phyloP scores from a whole-genome alignment of 306 rosid species.

The Ammopiptanthus mongolicus region DNA sequence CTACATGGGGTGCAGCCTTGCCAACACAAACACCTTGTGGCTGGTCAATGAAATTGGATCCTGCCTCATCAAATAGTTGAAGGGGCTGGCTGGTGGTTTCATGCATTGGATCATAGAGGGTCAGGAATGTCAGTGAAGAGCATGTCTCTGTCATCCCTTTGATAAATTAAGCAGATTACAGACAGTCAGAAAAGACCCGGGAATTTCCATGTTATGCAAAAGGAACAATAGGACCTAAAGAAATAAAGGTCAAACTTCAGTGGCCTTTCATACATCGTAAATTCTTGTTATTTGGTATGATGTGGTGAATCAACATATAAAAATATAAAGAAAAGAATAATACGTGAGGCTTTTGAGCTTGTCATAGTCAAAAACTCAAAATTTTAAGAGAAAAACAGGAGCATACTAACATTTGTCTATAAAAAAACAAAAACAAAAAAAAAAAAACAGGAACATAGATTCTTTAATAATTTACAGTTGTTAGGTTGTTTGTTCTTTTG shows the following conservation, averaged over 20 bases:
- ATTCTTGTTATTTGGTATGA: not conserved
- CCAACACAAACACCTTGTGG: constrained; percentile 83
- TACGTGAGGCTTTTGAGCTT: not conserved
- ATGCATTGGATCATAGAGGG: constrained; percentile 45
- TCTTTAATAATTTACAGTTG: not conserved
- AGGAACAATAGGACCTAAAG: not conserved
- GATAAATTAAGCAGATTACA: constrained; percentile 20
- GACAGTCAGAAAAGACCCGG: constrained; percentile 3
- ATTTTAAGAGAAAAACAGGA: not conserved
- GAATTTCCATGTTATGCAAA: not conserved
- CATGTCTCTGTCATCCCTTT: constrained; percentile 91
- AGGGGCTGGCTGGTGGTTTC: constrained; percentile 22
- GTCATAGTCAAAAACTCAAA: not conserved
- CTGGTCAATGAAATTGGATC: constrained; percentile 24
- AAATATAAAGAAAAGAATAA: not conserved
- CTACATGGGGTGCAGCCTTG: constrained; percentile 92
- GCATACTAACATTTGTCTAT: too few species aligned
- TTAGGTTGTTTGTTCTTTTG: not conserved
- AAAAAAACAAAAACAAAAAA: too few species aligned
- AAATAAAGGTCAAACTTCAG: not conserved
- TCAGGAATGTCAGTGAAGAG: constrained; percentile 75
- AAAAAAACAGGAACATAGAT: not conserved
- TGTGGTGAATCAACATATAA: not conserved
- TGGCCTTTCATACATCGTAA: not conserved
- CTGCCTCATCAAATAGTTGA: constrained; percentile 17